A percentile compares a stretch with the other conserved stretches of the same genome.
Conservation (phyloP, 306 rosid species). For the Gastrolobium bilobum region DNA sequence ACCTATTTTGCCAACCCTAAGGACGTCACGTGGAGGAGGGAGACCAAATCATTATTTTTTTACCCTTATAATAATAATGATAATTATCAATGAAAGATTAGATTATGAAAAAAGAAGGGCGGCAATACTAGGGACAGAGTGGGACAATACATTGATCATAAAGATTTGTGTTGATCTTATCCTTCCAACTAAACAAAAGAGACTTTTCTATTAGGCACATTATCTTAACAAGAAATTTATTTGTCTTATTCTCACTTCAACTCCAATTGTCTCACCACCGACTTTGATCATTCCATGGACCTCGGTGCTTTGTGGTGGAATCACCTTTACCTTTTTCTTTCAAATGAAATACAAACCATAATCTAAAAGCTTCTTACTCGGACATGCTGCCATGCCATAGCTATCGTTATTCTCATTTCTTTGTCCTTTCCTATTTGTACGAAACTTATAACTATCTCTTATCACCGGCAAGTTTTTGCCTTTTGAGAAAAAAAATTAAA, state of each 20-base stretch:
- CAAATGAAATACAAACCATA: background rate
- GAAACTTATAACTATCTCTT: background rate
- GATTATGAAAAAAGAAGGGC: background rate
- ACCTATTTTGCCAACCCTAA: too few species aligned
- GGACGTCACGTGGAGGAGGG: background rate
- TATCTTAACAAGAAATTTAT: background rate
- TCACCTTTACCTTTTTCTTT: slow-evolving; percentile 17
- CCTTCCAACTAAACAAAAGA: slow-evolving; percentile 13
- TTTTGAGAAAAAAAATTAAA: slow-evolving; percentile 14
- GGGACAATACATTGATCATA: background rate
- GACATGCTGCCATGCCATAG: background rate
- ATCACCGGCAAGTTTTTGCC: background rate
- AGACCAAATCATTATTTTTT: background rate
- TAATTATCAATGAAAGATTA: background rate
- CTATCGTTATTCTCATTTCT: background rate
- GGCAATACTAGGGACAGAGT: background rate
- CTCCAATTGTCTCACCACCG: background rate
- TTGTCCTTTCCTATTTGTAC: background rate
- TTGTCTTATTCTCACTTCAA: slow-evolving; percentile 2
- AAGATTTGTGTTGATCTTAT: slow-evolving; percentile 3
- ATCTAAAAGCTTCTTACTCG: too few species aligned
- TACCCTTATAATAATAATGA: background rate
- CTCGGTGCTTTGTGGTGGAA: slow-evolving; percentile 13
- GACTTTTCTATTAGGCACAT: slow-evolving; percentile 9
- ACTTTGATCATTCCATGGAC: slow-evolving; percentile 12